Percentiles rank a stretch among this genome's conserved stretches.
These are phyloP conservation scores for Halophytophthora polymorphica DNA, from an alignment of 352 stramenopile species.

Conservation along the genomic window DNA sequence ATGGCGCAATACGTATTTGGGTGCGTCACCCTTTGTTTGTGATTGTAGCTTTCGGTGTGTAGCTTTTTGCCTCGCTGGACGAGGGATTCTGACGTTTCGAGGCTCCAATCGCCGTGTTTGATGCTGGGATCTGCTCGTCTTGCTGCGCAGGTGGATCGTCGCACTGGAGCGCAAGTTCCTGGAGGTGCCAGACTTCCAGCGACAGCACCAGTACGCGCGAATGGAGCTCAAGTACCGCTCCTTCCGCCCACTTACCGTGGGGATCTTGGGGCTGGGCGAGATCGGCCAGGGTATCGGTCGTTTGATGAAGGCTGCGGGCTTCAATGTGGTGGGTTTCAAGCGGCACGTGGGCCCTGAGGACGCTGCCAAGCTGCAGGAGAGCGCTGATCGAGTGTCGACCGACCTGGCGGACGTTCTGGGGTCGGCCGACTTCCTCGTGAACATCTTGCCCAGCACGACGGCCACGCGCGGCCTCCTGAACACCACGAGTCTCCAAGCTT, in stretches of 20 bases:
- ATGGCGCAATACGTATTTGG: slow-evolving; percentile 54
- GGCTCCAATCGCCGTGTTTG: slow-evolving; percentile 2
- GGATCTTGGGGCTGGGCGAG: slow-evolving; percentile 55
- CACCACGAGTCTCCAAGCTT: slow-evolving; percentile 36
- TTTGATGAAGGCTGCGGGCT: slow-evolving; percentile 45
- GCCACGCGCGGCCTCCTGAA: slow-evolving; percentile 70
- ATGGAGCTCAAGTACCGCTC: slow-evolving; percentile 27
- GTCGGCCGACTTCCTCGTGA: slow-evolving; percentile 76
- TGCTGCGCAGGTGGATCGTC: slow-evolving; percentile 13
- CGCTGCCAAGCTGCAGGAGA: slow-evolving; percentile 1
- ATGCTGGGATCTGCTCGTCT: not conserved
- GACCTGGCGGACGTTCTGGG: slow-evolving; percentile 47
- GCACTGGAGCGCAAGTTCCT: slow-evolving; percentile 41
- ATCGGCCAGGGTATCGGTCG: slow-evolving; percentile 58
- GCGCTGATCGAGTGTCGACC: slow-evolving; percentile 41
- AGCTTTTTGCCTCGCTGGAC: slow-evolving; percentile 3
- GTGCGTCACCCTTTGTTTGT: slow-evolving; percentile 7
- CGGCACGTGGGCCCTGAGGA: slow-evolving; percentile 23
- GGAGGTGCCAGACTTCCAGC: slow-evolving; percentile 30
- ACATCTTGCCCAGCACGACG: slow-evolving; percentile 79
- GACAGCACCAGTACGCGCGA: slow-evolving; percentile 24
- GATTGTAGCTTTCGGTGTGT: not conserved
- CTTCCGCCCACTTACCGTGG: slow-evolving; percentile 38
- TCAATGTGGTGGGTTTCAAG: slow-evolving; percentile 70
- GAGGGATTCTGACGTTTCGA: slow-evolving; percentile 14